Evolutionary conservation across 2,329 filamentous ascomycete genomes (phyloP).

Genomic region (Ceratocystis cubensis): DNA sequence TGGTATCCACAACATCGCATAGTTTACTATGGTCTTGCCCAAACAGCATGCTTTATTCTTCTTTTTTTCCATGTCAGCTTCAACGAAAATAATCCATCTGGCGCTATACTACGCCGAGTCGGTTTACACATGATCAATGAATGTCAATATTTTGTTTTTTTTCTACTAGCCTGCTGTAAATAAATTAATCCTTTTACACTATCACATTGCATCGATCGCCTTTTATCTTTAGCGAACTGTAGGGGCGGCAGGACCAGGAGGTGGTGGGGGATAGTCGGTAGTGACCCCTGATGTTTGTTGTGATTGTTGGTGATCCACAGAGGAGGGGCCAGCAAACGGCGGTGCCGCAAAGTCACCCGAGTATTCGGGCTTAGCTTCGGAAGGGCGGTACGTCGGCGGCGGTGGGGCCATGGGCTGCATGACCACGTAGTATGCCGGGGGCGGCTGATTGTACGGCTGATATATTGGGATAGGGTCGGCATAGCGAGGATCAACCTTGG

Average conservation of each 20-base stretch:
- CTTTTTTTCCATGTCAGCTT: no score
- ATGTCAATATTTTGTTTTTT: constrained; percentile 6
- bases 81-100: no score
- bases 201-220: background rate
- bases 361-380: constrained; percentile 39
- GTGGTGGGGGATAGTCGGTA: constrained; percentile 19
- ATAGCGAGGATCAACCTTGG: constrained; percentile 39
- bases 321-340: constrained; percentile 25
- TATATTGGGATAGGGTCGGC: constrained; percentile 34
- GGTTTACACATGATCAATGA: background rate
- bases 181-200: background rate
- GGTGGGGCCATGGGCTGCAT: constrained; percentile 45
- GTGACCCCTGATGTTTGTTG: constrained; percentile 9
- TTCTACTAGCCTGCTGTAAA: constrained; percentile 7
- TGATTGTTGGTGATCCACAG: background rate
- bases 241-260: constrained; percentile 3
- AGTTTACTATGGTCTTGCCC: no score
- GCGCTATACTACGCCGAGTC: no score
- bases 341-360: constrained; percentile 34
- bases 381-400: constrained; percentile 46
- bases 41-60: no score
- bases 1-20: no score
- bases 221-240: background rate
- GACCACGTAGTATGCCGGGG: constrained; percentile 30
- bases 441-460: constrained; percentile 26